phyloP scores from a whole-genome alignment of 176 grass and related monocot species.

The Aegilops longissima region DNA sequence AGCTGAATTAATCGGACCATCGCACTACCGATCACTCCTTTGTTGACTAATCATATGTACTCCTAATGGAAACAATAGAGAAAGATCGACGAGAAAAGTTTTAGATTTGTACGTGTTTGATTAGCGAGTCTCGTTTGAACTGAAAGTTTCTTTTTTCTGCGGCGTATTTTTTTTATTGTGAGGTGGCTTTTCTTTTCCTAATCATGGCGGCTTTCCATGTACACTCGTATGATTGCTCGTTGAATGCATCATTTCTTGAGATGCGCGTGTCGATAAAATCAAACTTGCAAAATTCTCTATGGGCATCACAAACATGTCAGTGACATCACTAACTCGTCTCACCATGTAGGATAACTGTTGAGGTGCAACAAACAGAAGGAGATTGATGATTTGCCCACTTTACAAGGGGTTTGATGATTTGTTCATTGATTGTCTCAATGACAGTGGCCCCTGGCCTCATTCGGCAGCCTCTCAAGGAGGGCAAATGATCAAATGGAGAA shows the following conservation, averaged over 20 bases:
- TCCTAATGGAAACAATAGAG: neutral
- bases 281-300: neutral
- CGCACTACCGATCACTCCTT: neutral
- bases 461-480: no score
- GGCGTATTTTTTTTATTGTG: neutral
- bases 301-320: neutral
- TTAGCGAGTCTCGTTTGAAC: neutral
- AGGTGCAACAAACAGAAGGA: neutral
- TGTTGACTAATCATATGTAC: neutral
- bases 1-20: neutral
- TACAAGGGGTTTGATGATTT: no score
- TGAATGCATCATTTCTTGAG: neutral
- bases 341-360: neutral
- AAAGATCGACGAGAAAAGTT: neutral
- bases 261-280: neutral
- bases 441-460: no score
- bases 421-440: no score
- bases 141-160: neutral
- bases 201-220: neutral
- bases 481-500: no score
- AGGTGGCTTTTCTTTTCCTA: neutral
- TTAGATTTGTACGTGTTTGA: neutral
- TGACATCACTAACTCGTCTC: neutral
- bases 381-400: no score
- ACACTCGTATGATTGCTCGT: neutral